Evolutionary conservation across 768 basidiomycete species (phyloP).

Genomic region (Tricholoma hemisulphureum): DNA sequence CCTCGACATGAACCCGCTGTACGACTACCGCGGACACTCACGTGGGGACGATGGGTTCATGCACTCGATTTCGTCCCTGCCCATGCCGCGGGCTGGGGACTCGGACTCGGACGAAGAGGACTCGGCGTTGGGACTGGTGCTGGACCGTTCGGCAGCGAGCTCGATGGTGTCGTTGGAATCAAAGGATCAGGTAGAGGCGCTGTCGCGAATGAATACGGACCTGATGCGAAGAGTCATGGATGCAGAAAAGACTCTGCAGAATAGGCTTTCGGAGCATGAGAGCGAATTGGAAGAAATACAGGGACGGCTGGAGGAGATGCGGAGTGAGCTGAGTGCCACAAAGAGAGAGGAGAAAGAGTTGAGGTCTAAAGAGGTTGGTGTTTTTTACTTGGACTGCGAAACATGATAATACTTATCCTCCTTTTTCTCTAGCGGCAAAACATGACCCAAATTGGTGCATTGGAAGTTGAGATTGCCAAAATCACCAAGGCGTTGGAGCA

Average conservation of each 20-base stretch:
- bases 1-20: slow-evolving; percentile 27
- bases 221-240: slow-evolving; percentile 74
- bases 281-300: slow-evolving; percentile 82
- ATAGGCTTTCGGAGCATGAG: slow-evolving; percentile 74
- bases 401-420: slow-evolving; percentile 3
- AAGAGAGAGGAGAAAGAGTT: slow-evolving; percentile 94
- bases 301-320: slow-evolving; percentile 69
- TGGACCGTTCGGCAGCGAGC: slow-evolving; percentile 55
- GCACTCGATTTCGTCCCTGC: slow-evolving; percentile 50
- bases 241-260: slow-evolving; percentile 64
- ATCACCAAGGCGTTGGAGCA: slow-evolving; percentile 72
- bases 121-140: slow-evolving; percentile 53
- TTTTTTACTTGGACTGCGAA: not conserved
- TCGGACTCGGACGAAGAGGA: slow-evolving; percentile 58
- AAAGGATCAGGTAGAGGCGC: slow-evolving; percentile 67
- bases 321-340: slow-evolving; percentile 71
- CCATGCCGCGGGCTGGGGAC: slow-evolving; percentile 50
- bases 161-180: slow-evolving; percentile 73
- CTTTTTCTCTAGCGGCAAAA: slow-evolving; percentile 53
- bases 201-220: slow-evolving; percentile 73
- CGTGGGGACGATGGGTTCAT: slow-evolving; percentile 31
- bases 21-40: slow-evolving; percentile 34
- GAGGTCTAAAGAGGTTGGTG: slow-evolving; percentile 74
- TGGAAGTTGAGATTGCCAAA: slow-evolving; percentile 80
- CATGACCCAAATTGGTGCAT: slow-evolving; percentile 59